Base-by-base conservation (phyloP, 768 basidiomycete species). In the Leucogyrophana mollusca region DNA sequence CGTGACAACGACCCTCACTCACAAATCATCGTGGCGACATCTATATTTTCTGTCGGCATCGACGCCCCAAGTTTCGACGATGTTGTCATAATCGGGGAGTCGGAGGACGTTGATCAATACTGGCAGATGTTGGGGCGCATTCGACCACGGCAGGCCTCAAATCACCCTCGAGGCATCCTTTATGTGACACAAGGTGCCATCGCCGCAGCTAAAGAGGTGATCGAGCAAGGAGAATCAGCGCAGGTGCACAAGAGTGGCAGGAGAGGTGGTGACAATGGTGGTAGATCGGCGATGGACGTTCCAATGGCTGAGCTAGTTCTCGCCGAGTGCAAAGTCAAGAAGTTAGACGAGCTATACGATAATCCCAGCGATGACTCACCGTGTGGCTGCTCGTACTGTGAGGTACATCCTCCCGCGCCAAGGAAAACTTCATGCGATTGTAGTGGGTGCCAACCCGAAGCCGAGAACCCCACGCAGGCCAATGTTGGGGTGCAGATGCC, bases 21-120 rank as follows among this genome's bases (percentile, higher is more conserved):
- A 1, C 52, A 50, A 34, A 42, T 51, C 17, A 39, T 51, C 39
- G 47, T 54, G 27, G 38, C 44, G 9, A 54, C 49, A 1, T 27
- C 32, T 16, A 45, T 38, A 11, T 34, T 54, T 9, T 45, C 43
- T 21, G 49, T 54, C 4, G 52, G 52, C 11, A 43, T 49, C 11
- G 52, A 54, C 37, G 36, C 47, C 9, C 45, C 45, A 16, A 42
- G 34, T 25, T 37, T 54, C 40, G 34, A 54, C 17, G 40, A 43
- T 23, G 45, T 47, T 14, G 35, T 54, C 7, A 39, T 32, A n/a
- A 16, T 51, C 14, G 45, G 50, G 8, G 21, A 38, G 16, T 21
- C 36, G 2, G 21, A 50, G 7, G 27, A 49, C 22, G 24, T 32
- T 8, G 48, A 54, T 33, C 35, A 51, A 14, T 36, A 30, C 22